A percentile compares a stretch with the other conserved stretches of the same genome.
These are phyloP conservation scores for Zygosaccharomyces pseudorouxii DNA, from an alignment of 805 yeast species.

Conservation along the genomic window DNA sequence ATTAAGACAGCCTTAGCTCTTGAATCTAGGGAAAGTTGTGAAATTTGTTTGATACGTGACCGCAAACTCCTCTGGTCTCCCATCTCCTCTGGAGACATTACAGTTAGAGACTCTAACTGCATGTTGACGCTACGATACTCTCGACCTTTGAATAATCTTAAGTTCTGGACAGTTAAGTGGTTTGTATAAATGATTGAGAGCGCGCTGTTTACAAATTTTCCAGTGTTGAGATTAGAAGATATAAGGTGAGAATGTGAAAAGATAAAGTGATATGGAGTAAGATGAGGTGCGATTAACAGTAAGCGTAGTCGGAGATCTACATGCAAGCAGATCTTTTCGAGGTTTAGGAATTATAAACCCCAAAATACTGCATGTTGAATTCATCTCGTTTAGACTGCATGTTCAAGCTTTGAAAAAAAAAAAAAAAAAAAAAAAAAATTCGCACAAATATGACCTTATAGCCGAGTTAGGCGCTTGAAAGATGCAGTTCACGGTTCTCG, in stretches of 20 bases:
- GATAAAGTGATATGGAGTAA: not conserved
- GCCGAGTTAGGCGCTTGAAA: not conserved
- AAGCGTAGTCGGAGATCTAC: too few relatives aligned
- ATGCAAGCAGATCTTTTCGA: too few relatives aligned
- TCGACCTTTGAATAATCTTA: not conserved
- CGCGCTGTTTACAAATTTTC: slow-evolving; percentile 5
- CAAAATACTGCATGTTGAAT: too few relatives aligned
- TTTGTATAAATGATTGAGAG: not conserved
- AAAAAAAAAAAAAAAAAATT: not conserved
- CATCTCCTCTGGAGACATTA: slow-evolving; percentile 12
- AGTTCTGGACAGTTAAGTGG: not conserved
- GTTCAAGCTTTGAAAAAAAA: not conserved
- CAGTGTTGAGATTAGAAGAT: not conserved
- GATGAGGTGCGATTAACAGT: too few relatives aligned
- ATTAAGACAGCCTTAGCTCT: slow-evolving; percentile 36
- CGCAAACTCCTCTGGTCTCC: slow-evolving; percentile 17
- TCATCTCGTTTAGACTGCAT: too few relatives aligned
- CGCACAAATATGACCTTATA: not conserved
- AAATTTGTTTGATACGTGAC: slow-evolving; percentile 16
- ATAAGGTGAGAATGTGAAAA: not conserved
- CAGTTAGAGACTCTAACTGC: slow-evolving; percentile 11
- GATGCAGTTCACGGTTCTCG: not conserved
- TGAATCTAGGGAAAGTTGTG: slow-evolving; percentile 15
- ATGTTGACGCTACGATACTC: not conserved
- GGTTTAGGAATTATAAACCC: too few relatives aligned